Evolutionary conservation across 257 asterid genomes (phyloP).

Genomic region (Cruciata laevipes): DNA sequence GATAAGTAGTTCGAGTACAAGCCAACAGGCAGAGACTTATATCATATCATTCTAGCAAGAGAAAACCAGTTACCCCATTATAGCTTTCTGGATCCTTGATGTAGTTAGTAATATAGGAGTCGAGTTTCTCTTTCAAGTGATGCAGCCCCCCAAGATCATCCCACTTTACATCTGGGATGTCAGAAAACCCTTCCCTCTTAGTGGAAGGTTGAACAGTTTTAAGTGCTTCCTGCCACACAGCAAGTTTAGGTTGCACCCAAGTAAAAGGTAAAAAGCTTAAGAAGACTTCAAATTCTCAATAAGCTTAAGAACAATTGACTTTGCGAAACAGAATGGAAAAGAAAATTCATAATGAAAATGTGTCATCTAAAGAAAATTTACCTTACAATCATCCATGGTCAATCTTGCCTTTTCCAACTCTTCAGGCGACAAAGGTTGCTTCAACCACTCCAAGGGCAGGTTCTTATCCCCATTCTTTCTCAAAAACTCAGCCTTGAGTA

Average conservation of each 20-base stretch:
- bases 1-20: not conserved
- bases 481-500: no score
- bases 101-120: conserved; percentile 44
- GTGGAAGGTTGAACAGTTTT: conserved; percentile 74
- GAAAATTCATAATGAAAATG: no score
- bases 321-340: not conserved
- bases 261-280: not conserved
- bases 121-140: conserved; percentile 47
- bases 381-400: conserved; percentile 84
- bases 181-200: conserved; percentile 84
- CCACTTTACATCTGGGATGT: conserved; percentile 78
- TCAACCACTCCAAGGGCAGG: conserved; percentile 53
- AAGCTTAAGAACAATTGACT: not conserved
- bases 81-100: conserved; percentile 66
- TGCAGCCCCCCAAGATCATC: conserved; percentile 88
- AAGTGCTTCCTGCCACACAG: conserved; percentile 57
- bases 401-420: conserved; percentile 48
- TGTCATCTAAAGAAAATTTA: conserved; percentile 16
- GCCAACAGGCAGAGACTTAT: conserved; percentile 5
- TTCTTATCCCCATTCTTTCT: conserved; percentile 20
- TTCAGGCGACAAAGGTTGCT: conserved; percentile 52
- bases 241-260: not conserved
- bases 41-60: not conserved
- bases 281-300: not conserved
- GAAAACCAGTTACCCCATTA: conserved; percentile 40